A percentile compares a stretch with the other conserved stretches of the same genome.
Conservation (phyloP, 2,329 filamentous ascomycete genomes). For the Epichloe coenophiala region DNA sequence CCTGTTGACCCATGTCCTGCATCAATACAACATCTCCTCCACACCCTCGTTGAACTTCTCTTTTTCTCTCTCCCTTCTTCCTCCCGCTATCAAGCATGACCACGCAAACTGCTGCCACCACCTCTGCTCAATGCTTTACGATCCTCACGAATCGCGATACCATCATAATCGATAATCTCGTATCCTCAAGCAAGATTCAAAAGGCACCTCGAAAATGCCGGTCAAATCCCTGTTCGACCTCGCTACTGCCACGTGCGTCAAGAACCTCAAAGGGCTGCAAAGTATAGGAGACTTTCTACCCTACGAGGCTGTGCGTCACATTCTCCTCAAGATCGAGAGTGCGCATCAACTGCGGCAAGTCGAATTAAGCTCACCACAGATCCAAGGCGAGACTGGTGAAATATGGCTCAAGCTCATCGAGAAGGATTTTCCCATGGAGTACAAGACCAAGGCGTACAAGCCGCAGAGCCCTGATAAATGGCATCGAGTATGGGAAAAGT, state of each 20-base stretch:
- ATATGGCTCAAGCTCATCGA: slow-evolving; percentile 72
- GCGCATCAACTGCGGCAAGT: slow-evolving; percentile 62
- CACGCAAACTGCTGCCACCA: background rate
- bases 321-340: slow-evolving; percentile 59
- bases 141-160: background rate
- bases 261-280: slow-evolving; percentile 42
- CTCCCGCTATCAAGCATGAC: background rate
- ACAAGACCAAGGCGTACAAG: slow-evolving; percentile 45
- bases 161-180: background rate
- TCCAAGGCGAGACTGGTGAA: slow-evolving; percentile 54
- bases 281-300: slow-evolving; percentile 61
- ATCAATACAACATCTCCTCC: background rate
- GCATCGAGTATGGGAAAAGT: slow-evolving; percentile 64
- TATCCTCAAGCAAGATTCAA: background rate
- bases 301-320: slow-evolving; percentile 45
- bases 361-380: slow-evolving; percentile 64
- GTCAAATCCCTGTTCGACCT: slow-evolving; percentile 38
- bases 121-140: background rate
- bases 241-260: slow-evolving; percentile 36
- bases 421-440: slow-evolving; percentile 57
- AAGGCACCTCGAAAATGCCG: slow-evolving; percentile 18
- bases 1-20: background rate
- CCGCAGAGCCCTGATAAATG: slow-evolving; percentile 57
- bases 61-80: background rate
- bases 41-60: background rate